Conservation (phyloP, 805 yeast genomes). For the Monosporozyma unispora region DNA sequence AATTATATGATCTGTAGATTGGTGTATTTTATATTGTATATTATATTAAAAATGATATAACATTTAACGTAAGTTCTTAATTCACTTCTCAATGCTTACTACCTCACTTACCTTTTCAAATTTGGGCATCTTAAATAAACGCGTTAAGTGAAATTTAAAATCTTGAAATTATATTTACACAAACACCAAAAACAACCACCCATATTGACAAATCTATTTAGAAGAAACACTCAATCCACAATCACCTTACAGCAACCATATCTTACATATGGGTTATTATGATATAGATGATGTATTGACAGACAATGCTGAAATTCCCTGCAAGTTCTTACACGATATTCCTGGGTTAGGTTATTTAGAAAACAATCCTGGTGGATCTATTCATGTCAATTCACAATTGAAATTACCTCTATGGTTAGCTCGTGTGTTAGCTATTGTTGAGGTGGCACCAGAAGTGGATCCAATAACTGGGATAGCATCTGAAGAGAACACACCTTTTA, state of each 20-base stretch:
- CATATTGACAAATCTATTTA: not conserved
- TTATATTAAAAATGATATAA: too few relatives aligned
- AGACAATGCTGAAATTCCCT: constrained; percentile 65
- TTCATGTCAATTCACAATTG: constrained; percentile 47
- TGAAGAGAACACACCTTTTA: constrained; percentile 39
- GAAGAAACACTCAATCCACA: too few relatives aligned
- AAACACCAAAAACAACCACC: not conserved
- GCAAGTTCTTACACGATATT: constrained; percentile 64
- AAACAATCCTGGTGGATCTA: constrained; percentile 59
- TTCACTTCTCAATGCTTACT: too few relatives aligned
- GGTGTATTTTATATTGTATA: too few relatives aligned
- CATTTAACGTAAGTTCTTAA: too few relatives aligned
- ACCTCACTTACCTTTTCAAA: too few relatives aligned
- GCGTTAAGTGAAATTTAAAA: not conserved
- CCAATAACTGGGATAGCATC: not conserved
- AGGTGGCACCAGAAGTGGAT: constrained; percentile 21
- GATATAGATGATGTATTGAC: constrained; percentile 71
- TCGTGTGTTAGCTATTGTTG: constrained; percentile 52
- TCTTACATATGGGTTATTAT: constrained; percentile 40
- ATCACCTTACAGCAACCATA: not conserved
- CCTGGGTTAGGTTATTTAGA: constrained; percentile 86
- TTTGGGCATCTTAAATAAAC: too few relatives aligned
- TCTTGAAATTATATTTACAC: too few relatives aligned
- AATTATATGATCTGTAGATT: too few relatives aligned
- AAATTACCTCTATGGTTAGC: constrained; percentile 90